These are phyloP conservation scores for Curvularia spicifera DNA, from an alignment of 2,329 filamentous ascomycete species.

Conservation along the genomic window DNA sequence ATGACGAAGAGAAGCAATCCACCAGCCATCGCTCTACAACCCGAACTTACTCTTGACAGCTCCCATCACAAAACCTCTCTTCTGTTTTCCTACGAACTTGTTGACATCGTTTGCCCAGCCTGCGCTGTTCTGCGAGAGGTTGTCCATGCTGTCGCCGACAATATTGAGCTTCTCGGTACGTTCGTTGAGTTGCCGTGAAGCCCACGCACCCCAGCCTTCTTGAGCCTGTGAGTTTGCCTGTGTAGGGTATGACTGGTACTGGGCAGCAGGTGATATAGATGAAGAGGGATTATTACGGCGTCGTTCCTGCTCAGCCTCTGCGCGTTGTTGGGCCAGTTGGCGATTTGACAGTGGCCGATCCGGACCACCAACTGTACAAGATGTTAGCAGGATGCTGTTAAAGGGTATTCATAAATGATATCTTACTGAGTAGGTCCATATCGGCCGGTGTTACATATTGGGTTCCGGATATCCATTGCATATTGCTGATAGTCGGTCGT, in stretches of 20 bases:
- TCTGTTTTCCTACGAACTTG: slow-evolving; percentile 87
- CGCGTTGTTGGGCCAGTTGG: slow-evolving; percentile 79
- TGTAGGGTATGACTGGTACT: slow-evolving; percentile 30
- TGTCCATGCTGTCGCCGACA: slow-evolving; percentile 84
- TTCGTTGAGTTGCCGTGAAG: slow-evolving; percentile 86
- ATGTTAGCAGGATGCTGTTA: slow-evolving; percentile 4
- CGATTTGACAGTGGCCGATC: slow-evolving; percentile 87
- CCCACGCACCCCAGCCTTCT: slow-evolving; percentile 75
- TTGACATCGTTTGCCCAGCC: slow-evolving; percentile 87
- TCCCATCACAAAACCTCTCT: slow-evolving; percentile 81
- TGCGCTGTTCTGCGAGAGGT: slow-evolving; percentile 77
- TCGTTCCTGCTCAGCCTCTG: slow-evolving; percentile 69
- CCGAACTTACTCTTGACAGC: slow-evolving; percentile 49
- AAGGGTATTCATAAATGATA: background rate
- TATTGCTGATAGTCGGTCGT: slow-evolving; percentile 89
- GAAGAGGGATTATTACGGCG: slow-evolving; percentile 41
- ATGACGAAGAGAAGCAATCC: background rate
- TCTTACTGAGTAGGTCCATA: slow-evolving; percentile 77
- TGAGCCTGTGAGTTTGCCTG: slow-evolving; percentile 19
- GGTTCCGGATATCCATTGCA: slow-evolving; percentile 96
- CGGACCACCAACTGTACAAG: slow-evolving; percentile 72
- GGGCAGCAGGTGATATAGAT: slow-evolving; percentile 45
- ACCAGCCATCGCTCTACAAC: slow-evolving; percentile 10
- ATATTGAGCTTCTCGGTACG: slow-evolving; percentile 85
- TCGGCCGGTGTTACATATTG: slow-evolving; percentile 88